Evolutionary conservation across 257 asterid species (phyloP), one percentile per base, ranked within the genome.

Genomic region (Echium plantagineum): DNA sequence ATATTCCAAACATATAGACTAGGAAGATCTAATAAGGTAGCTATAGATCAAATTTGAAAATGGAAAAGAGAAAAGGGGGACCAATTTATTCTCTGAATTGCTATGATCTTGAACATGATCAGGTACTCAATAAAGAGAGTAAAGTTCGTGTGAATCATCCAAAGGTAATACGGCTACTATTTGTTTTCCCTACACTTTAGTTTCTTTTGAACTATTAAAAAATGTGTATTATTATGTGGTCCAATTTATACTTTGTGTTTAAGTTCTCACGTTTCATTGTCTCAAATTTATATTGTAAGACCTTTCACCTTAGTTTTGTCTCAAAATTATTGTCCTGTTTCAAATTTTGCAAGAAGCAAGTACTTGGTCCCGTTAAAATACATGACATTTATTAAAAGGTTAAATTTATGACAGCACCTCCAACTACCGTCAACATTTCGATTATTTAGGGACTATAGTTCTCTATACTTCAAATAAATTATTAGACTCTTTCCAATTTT

Each of bases 51-150:
- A 53, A 31, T 47, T 35, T n/a, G 13, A 24, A 57, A 46, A 52
- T 5, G 17, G 10, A 15, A 24, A 20, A 18, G 57, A 8, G 1
- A 48, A 20, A 5, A 26, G 55, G 21, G 49, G 20, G 51, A 1
- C 32, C 58, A 49, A 69, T 58, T 62, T 35, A 48, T 57, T 28
- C 64, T 30, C 58, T 57, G 57, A 26, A 38, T 15, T 57, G 57
- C 55, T 63, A 22, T 69, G 59, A 57, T 63, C 56, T 62, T 69
- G 0, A 51, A 52, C 64, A 32, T 63, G 7, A 58, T 22, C 60
- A 63, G 42, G 47, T 17, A 59, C 61, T 63, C 17, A 51, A 16
- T 16, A 63, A 62, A 57, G 64, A 12, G 48, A 30, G 38, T 42
- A 42, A 42, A 42, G 49, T 42, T 42, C 49, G 49, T 42, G 49